Evolutionary conservation across 306 rosid species (phyloP), one percentile per base, ranked within the genome.

Genomic region (Lithocarpus polystachyus): DNA sequence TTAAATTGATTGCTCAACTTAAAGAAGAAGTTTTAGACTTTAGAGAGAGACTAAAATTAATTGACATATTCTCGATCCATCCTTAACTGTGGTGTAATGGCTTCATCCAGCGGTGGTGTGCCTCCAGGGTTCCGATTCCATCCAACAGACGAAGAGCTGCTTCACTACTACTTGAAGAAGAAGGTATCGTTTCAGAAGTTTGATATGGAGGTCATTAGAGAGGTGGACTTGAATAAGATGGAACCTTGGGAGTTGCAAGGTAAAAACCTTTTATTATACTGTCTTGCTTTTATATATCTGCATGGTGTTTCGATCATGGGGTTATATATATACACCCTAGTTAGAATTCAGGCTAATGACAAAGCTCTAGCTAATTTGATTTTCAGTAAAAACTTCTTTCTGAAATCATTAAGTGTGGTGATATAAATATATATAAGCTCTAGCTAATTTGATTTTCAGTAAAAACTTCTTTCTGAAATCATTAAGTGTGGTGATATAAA

Each of bases 191-290:
- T 91, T 77, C 96, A 95, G 53, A 95, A 95, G 86, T 90, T 95
- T 76, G 98, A 95, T 73, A 92, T 95, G 98, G 99, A 92, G 71
- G 99, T 95, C 69, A 87, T 95, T 35, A 75, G 98, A 80, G 99
- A 95, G 87, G 97, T 95, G 26, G 99, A 95, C 86, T 87, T 95
- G 93, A 95, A 95, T 87, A 93, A 91, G 94, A 87, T 93, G 87
- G 99, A 95, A 70, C 99, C 99, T 53, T 95, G 99, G 99, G 98
- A 95, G 51, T 84, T 95, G 86, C 99, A 95, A 92, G 99, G 99
- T 94, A 83, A 48, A 22, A 2, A 48, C 17, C 1, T 5, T 3
- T 28, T 2, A 40, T 2, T 15, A 10, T 54, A n/a, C 5, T 62
- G 53, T 48, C 53, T 48, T 2, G 15, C 17, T 48, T 48, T 2